A percentile compares a stretch with the other conserved stretches of the same genome.
Evolutionary conservation across 73 alveolate genomes (phyloP).

Genomic region (Paramecium pentaurelia): DNA sequence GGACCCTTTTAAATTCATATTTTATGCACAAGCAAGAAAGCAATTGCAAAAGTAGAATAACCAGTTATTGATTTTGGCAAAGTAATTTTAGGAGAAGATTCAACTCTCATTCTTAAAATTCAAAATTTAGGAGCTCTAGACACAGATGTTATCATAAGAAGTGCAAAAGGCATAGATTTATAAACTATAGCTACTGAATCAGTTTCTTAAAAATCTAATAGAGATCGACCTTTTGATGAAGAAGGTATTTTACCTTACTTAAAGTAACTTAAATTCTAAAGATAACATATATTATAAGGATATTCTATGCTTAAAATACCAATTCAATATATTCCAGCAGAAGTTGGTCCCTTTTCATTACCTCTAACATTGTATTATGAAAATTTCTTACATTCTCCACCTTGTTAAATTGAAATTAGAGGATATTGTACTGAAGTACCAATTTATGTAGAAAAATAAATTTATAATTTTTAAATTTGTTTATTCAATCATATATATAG

Average conservation of each 20-base stretch:
- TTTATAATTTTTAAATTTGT: conserved; percentile 85
- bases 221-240: conserved; percentile 31
- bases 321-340: conserved; percentile 81
- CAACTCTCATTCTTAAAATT: conserved; percentile 69
- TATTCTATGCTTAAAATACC: conserved; percentile 77
- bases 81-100: conserved; percentile 92
- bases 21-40: conserved; percentile 89
- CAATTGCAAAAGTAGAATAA: conserved; percentile 79
- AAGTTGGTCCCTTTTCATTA: conserved; percentile 71
- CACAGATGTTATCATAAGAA: conserved; percentile 68
- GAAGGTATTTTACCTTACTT: conserved; percentile 43
- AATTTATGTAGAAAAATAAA: conserved; percentile 86
- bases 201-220: conserved; percentile 30
- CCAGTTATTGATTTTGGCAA: conserved; percentile 86
- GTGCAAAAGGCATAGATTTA: conserved; percentile 68
- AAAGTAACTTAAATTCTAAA: conserved; percentile 64
- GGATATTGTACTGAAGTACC: conserved; percentile 96
- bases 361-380: conserved; percentile 77
- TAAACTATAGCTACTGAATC: conserved; percentile 66
- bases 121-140: conserved; percentile 91
- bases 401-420: conserved; percentile 67
- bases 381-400: conserved; percentile 68
- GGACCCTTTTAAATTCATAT: conserved; percentile 91
- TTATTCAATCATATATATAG: conserved; percentile 90
- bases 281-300: conserved; percentile 72